These are phyloP conservation scores for Cordyceps militaris DNA, from an alignment of 2,329 filamentous ascomycete genomes.

Conservation along the genomic window DNA sequence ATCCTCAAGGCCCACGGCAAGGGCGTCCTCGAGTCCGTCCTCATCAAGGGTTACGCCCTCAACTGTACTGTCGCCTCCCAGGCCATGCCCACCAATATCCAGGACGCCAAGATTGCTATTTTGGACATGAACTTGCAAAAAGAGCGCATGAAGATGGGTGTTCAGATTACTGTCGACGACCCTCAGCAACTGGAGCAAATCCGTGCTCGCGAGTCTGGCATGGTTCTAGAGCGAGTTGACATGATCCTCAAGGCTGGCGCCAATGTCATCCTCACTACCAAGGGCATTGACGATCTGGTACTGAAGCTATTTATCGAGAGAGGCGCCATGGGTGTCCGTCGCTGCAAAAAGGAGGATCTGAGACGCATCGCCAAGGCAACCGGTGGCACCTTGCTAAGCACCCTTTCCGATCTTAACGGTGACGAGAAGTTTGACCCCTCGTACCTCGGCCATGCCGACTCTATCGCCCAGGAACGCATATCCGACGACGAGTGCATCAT, in stretches of 20 bases:
- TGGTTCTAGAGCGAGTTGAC: constrained; percentile 88
- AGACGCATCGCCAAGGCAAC: constrained; percentile 93
- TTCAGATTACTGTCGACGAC: constrained; percentile 97
- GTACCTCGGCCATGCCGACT: constrained; percentile 83
- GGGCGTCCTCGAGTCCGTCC: constrained; percentile 75
- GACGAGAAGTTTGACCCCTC: constrained; percentile 94
- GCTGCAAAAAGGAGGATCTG: constrained; percentile 98
- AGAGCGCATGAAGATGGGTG: constrained; percentile 97
- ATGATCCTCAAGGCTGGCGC: constrained; percentile 97
- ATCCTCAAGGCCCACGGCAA: constrained; percentile 98
- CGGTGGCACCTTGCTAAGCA: constrained; percentile 86
- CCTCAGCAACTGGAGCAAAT: constrained; percentile 97
- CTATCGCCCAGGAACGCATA: constrained; percentile 96
- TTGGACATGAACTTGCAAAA: constrained; percentile 98
- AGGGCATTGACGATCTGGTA: constrained; percentile 95
- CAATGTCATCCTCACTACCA: constrained; percentile 93
- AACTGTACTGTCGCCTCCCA: constrained; percentile 99
- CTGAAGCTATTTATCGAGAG: constrained; percentile 92
- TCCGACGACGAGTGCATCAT: constrained; percentile 98
- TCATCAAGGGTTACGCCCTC: constrained; percentile 93
- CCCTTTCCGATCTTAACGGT: constrained; percentile 91
- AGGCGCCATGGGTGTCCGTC: constrained; percentile 88
- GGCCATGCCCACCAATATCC: constrained; percentile 89
- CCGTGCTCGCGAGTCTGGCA: constrained; percentile 81
- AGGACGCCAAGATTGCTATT: constrained; percentile 92